Evolutionary conservation across 2,329 filamentous ascomycete genomes (phyloP), one percentile per base, ranked within the genome.

Genomic region (Leptographium wingfieldii): DNA sequence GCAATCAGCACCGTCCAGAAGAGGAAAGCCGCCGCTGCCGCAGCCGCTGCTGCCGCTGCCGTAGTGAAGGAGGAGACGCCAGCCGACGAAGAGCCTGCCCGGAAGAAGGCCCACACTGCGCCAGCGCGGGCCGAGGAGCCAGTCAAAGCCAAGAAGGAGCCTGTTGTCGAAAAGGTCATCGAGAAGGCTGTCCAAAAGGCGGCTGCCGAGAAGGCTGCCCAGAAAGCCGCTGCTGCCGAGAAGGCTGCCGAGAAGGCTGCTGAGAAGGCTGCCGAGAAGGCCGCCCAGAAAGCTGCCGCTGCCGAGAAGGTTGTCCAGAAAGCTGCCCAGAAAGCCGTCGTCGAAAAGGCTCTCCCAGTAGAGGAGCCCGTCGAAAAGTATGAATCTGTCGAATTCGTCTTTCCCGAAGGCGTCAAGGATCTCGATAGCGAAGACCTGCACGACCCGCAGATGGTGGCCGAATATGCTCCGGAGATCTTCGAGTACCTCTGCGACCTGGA

Each of bases 391-490:
- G 64, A 67, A 49, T 65, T 67, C 48, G 62, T 63, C 35, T 72
- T 71, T 59, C 73, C 71, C 12, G 67, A 68, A 57, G 68, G 71
- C 33, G 79, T 83, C 59, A 78, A 82, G 67, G 80, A 94, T 67
- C 79, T 96, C 35, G 94, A 97, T 69, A 79, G 78, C 56, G 94
- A 97, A 72, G 94, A 99, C 68, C 72, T 88, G 57, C 90, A 95
- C 66, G 94, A 99, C 69, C 95, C 95, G 31, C 80, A 96, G 67
- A 97, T 99, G 94, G 94, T 95, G 65, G 90, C 94, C 57, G 94
- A 97, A 73, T 99, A 99, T 69, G 92, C 95, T 56, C 87, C 87
- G 62, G 94, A 99, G 70, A 97, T 99, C 70, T 97, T 97, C 70
- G 91, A 96, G 66, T 97, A 99, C 73, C 82, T 97, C 65, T 86